Evolutionary conservation across 441 rosid genomes (phyloP), one percentile per base, ranked within the genome.

Genomic region (Corymbia citriodora): DNA sequence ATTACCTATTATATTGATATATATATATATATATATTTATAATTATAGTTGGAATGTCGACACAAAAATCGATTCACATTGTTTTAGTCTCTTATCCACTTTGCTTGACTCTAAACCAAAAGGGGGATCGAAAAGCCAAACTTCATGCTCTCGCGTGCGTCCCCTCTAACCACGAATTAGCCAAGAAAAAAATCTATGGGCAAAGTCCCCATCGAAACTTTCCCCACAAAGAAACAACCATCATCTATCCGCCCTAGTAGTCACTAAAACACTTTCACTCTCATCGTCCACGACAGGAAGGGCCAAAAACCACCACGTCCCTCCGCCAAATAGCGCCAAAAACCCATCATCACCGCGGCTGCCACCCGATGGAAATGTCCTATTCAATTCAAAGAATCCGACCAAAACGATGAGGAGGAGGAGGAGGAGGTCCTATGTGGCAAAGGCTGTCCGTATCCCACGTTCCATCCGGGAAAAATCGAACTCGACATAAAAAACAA

Each of bases 11-110:
- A 5, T 5, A 0, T 72, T 4, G 2, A 33, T 0, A 33, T 17
- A 13, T 59, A n/a, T n/a, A n/a, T n/a, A n/a, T n/a, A n/a, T n/a
- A n/a, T n/a, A n/a, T n/a, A n/a, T n/a, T n/a, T n/a, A 59, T 59
- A 59, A 0, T 25, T 59, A 0, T 10, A 3, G 1, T 59, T 59
- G 10, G 1, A 1, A 25, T 5, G 6, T 4, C 45, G 45, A 40
- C 45, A 25, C 15, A n/a, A 27, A 59, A 29, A 63, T 4, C 6
- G 29, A 21, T 0, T 3, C 19, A 18, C 36, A 68, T 0, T 3
- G 25, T 16, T 18, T 1, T 1, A 7, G 3, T 68, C 6, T 31
- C 3, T 21, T 17, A 31, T 10, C 1, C 2, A 31, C 45, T 16
- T 31, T 16, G 1, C 79, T 72, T 4, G 0, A 5, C 29, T 36